Conservation (phyloP, 495 filamentous ascomycete species). For the Patellaria atrata region DNA sequence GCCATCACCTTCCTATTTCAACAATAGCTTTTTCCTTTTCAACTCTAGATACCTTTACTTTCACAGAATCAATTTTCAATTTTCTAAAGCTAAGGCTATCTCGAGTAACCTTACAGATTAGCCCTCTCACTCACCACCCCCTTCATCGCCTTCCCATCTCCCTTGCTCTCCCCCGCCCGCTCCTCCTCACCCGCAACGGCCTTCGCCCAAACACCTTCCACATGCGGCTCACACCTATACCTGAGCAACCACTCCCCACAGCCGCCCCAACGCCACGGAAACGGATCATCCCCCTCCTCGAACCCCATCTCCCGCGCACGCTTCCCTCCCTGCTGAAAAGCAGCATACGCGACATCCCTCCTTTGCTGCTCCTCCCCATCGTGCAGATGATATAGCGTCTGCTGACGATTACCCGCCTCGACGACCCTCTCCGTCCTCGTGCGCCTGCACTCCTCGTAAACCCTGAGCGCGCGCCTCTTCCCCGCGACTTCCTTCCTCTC, state of each 20-base stretch:
- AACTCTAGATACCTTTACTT: no score
- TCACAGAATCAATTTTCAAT: no score
- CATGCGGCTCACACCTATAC: conserved; percentile 15
- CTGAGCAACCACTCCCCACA: conserved; percentile 16
- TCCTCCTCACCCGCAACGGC: conserved; percentile 4
- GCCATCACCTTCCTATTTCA: no score
- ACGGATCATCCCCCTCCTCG: conserved; percentile 9
- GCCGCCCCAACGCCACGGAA: conserved; percentile 16
- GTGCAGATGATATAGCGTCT: conserved; percentile 37
- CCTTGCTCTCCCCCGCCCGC: not conserved
- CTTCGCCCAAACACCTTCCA: conserved; percentile 8
- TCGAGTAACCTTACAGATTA: no score
- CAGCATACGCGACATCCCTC: conserved; percentile 26
- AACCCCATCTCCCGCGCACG: conserved; percentile 6
- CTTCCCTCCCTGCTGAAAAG: conserved; percentile 7
- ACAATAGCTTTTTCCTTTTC: no score
- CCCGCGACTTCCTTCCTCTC: conserved; percentile 21
- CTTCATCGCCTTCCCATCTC: no score
- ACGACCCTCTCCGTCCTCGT: conserved; percentile 37
- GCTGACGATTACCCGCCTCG: conserved; percentile 35
- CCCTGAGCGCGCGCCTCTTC: conserved; percentile 29
- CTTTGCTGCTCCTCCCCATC: conserved; percentile 39
- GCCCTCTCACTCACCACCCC: no score
- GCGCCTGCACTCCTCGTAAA: conserved; percentile 37
- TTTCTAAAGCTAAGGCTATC: no score